These are phyloP conservation scores for Platanthera zijinensis DNA, from an alignment of 106 monocot genomes.

Conservation along the genomic window DNA sequence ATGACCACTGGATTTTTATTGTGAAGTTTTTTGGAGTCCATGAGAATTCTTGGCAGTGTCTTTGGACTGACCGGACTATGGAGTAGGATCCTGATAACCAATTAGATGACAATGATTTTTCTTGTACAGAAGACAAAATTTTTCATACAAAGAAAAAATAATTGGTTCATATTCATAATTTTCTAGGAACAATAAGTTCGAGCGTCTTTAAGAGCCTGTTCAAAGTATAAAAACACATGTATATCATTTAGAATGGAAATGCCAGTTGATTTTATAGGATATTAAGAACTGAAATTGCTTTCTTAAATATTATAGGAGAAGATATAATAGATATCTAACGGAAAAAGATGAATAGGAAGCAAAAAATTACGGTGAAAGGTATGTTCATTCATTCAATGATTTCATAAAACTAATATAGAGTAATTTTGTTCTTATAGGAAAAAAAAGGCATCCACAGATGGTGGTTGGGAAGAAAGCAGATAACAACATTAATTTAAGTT, in stretches of 20 bases:
- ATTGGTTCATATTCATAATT: not conserved
- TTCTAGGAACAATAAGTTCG: not conserved
- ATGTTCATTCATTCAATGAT: no score
- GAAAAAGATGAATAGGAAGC: no score
- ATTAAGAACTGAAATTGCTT: no score
- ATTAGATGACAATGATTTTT: slow-evolving; percentile 44
- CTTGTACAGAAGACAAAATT: slow-evolving; percentile 18
- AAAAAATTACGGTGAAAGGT: no score
- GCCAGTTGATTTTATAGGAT: not conserved
- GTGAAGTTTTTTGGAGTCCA: not conserved
- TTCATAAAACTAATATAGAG: no score
- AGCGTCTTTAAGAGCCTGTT: not conserved
- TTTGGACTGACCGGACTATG: slow-evolving; percentile 15
- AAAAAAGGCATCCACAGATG: no score
- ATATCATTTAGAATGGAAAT: not conserved
- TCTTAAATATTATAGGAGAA: no score
- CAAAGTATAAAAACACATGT: not conserved
- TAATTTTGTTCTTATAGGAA: no score
- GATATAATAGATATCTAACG: no score
- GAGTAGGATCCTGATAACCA: slow-evolving; percentile 34
- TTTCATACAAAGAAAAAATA: not conserved
- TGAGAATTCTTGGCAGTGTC: slow-evolving; percentile 10
- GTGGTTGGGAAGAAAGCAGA: no score
- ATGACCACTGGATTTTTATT: slow-evolving; percentile 9
- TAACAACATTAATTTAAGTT: no score